Percentiles rank a stretch among this genome's conserved stretches.
phyloP scores from a whole-genome alignment of 2,329 filamentous ascomycete genomes.

The Hypoxylon sp. region DNA sequence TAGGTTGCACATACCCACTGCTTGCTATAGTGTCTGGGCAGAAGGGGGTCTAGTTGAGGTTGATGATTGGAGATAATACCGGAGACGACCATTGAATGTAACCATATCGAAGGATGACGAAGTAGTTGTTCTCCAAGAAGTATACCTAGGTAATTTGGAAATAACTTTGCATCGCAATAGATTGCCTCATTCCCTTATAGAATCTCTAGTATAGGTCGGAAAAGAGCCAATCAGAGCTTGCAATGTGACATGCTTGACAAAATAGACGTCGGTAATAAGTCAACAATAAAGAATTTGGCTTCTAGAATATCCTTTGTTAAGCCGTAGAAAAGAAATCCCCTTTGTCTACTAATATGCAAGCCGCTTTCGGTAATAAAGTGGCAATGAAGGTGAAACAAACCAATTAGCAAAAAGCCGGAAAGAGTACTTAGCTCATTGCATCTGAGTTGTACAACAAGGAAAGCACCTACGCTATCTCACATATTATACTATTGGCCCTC shows the following conservation, averaged over 20 bases:
- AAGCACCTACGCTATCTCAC: too few relatives aligned
- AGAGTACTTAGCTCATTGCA: neutral
- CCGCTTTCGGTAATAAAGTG: conserved; percentile 7
- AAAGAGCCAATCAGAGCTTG: neutral
- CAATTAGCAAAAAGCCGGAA: neutral
- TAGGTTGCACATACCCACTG: neutral
- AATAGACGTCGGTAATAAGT: neutral
- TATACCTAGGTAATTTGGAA: neutral
- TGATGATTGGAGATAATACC: neutral
- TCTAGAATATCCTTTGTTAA: neutral
- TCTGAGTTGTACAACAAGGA: conserved; percentile 1
- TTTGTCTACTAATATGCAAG: neutral
- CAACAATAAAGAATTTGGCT: neutral
- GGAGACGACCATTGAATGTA: neutral
- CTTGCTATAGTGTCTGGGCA: neutral
- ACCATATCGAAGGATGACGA: neutral
- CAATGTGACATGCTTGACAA: neutral
- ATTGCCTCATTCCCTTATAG: neutral
- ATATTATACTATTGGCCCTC: neutral
- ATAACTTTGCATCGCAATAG: neutral
- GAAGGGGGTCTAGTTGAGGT: neutral
- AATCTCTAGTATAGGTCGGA: neutral
- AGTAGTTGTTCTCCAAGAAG: neutral
- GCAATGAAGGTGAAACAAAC: neutral
- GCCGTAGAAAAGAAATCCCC: neutral